A percentile compares a stretch with the other conserved stretches of the same genome.
phyloP scores from a whole-genome alignment of 75 land plant species.

The Pseudotsuga menziesii region DNA sequence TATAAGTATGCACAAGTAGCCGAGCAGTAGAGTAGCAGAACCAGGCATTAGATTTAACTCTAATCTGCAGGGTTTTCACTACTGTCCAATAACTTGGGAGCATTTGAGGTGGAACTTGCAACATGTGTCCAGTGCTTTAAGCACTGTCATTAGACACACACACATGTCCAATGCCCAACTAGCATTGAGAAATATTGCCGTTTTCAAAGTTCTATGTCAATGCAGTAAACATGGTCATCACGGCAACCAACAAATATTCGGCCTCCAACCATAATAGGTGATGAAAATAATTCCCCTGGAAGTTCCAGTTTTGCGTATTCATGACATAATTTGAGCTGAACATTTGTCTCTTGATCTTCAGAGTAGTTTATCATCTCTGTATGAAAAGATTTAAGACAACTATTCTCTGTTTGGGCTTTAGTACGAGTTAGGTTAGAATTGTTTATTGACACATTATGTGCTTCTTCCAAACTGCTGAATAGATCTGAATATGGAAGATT shows the following conservation, averaged over 20 bases:
- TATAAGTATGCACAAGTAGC: too few relatives aligned
- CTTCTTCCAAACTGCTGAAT: background rate
- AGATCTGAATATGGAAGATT: background rate
- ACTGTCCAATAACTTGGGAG: too few relatives aligned
- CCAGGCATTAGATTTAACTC: too few relatives aligned
- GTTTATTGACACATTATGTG: background rate
- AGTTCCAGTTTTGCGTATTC: conserved; percentile 42
- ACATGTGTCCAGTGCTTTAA: too few relatives aligned
- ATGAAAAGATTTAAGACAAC: background rate
- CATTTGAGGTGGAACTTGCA: too few relatives aligned
- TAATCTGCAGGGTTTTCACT: too few relatives aligned
- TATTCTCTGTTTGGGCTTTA: background rate
- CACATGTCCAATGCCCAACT: background rate
- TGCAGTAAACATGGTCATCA: conserved; percentile 66
- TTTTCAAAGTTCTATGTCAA: conserved; percentile 17
- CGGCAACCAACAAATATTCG: conserved; percentile 81
- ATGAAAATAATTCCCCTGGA: conserved; percentile 74
- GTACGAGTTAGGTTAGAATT: background rate
- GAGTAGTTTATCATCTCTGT: background rate
- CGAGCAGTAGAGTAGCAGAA: too few relatives aligned
- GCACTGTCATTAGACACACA: too few relatives aligned
- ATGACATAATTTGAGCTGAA: conserved; percentile 2
- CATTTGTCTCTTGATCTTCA: background rate
- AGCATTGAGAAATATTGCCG: background rate
- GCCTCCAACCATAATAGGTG: conserved; percentile 84